A percentile compares a stretch with the other conserved stretches of the same genome.
These are phyloP conservation scores for Macadamia tetraphylla DNA, from an alignment of 164 flowering plant species.

Conservation along the genomic window DNA sequence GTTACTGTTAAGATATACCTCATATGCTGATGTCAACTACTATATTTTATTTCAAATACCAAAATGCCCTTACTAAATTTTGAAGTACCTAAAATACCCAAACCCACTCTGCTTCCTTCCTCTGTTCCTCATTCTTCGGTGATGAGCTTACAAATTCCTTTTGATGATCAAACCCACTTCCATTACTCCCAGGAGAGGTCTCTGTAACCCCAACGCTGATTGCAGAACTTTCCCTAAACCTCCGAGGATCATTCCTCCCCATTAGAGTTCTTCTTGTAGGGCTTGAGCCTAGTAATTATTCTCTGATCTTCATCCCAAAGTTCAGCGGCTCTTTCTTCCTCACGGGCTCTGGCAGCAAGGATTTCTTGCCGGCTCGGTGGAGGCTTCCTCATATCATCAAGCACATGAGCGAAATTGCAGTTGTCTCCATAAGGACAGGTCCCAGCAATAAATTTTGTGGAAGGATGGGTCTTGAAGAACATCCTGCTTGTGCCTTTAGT, in stretches of 20 bases:
- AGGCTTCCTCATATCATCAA: slow-evolving; percentile 65
- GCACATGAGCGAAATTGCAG: slow-evolving; percentile 90
- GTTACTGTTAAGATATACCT: too few relatives aligned
- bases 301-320: too few relatives aligned
- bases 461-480: slow-evolving; percentile 76
- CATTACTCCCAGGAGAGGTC: slow-evolving; percentile 16
- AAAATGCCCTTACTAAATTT: too few relatives aligned
- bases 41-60: too few relatives aligned
- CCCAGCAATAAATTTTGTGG: slow-evolving; percentile 52
- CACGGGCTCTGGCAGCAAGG: too few relatives aligned
- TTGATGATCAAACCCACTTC: slow-evolving; percentile 24
- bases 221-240: slow-evolving; percentile 58
- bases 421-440: slow-evolving; percentile 58
- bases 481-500: slow-evolving; percentile 46
- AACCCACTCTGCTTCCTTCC: too few relatives aligned
- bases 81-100: too few relatives aligned
- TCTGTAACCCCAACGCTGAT: slow-evolving; percentile 56
- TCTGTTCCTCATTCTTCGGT: too few relatives aligned
- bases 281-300: slow-evolving; percentile 30
- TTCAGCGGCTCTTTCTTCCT: too few relatives aligned
- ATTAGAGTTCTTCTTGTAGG: slow-evolving; percentile 74
- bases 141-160: too few relatives aligned
- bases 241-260: slow-evolving; percentile 77
- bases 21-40: too few relatives aligned
- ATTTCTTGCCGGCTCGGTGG: slow-evolving; percentile 40